Evolutionary conservation across 176 grass and related monocot species (phyloP), one percentile per base, ranked within the genome.

Genomic region (Ensete ventricosum): DNA sequence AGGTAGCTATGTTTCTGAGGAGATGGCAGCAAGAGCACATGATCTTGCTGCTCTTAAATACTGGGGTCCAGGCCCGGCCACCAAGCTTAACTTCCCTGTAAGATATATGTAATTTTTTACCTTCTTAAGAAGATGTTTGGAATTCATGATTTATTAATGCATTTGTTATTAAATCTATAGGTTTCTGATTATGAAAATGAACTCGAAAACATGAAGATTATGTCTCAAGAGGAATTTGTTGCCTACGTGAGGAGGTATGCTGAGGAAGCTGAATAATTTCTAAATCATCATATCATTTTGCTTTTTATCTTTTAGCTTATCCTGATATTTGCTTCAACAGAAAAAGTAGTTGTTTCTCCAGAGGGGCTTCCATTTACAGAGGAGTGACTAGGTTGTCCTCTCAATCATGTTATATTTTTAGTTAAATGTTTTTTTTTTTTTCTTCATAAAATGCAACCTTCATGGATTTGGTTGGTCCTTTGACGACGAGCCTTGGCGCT

Each of bases 1-100:
- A 99, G 95, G 95, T 53, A 99, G 95, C 77, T 99, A 94, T 83
- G 84, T 91, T 84, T 82, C 84, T 3, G 90, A 99, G 76, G 88
- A 91, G 79, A 99, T 94, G 67, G 95, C 95, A 54, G 95, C 95
- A 65, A 85, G 84, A 66, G 73, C 95, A 13, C 93, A 99, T 87
- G 95, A 99, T 87, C 85, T 94, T 83, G 90, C 90, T 71, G 88
- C 90, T 73, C 82, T 99, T 80, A 99, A 99, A 82, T 99, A 89
- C 80, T 99, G 86, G 90, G 88, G 90, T 22, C 34, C 75, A 27
- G 60, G 57, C 49, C 48, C 69, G 64, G 59, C 67, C 82, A 85
- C 88, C 63, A 99, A 87, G 75, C 80, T 89, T 50, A 99, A 99
- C 73, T 99, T 99, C 74, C 72, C 76, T 43, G 95, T 78, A 85